Percentiles rank a stretch among this genome's conserved stretches.
These are phyloP conservation scores for Zoysia matrella DNA, from an alignment of 202 grass and related monocot genomes.

Conservation along the genomic window DNA sequence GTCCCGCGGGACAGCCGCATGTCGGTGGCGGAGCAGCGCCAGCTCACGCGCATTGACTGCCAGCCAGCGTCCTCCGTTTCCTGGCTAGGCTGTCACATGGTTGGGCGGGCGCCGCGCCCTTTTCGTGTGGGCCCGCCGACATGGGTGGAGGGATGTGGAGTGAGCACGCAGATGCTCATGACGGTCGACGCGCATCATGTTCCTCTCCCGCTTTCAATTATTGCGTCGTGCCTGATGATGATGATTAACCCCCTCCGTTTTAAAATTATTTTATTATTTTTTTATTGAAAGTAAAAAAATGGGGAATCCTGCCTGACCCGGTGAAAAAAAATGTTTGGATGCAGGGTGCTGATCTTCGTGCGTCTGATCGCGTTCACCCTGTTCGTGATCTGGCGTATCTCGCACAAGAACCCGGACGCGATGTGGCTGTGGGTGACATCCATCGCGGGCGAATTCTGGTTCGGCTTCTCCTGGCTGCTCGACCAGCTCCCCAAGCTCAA, in stretches of 20 bases:
- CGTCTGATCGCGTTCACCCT: conserved; percentile 64
- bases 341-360: conserved; percentile 74
- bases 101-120: neutral
- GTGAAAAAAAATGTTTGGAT: neutral
- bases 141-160: no score
- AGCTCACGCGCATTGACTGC: conserved; percentile 35
- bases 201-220: no score
- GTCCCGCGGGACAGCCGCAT: neutral
- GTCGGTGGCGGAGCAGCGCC: conserved; percentile 19
- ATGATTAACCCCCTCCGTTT: no score
- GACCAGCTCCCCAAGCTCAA: conserved; percentile 77
- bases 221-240: no score
- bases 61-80: no score
- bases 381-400: conserved; percentile 74
- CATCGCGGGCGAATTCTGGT: conserved; percentile 84
- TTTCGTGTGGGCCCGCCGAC: no score
- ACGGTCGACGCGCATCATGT: no score
- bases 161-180: no score
- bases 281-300: no score
- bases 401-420: conserved; percentile 71
- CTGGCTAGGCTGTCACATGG: conserved; percentile 13
- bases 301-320: no score
- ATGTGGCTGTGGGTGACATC: conserved; percentile 85
- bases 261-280: no score
- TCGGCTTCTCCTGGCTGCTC: conserved; percentile 77